Conservation (phyloP, 2,329 filamentous ascomycete genomes). For the Penicillium hordei region DNA sequence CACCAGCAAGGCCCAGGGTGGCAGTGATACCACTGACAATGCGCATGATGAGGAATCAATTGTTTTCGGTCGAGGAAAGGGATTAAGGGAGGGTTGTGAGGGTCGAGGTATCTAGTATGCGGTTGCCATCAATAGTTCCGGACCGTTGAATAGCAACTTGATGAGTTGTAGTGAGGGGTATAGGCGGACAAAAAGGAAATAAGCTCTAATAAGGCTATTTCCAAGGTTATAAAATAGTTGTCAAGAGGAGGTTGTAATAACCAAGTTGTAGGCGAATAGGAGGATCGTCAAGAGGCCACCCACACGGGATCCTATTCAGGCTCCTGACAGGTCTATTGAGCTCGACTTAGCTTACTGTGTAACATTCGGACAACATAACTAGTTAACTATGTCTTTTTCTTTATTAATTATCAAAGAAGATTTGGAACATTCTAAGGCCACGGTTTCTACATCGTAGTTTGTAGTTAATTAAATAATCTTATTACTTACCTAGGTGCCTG, state of each 20-base stretch:
- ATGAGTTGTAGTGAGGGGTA: neutral
- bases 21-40: slow-evolving; percentile 49
- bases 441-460: neutral
- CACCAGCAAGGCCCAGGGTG: slow-evolving; percentile 40
- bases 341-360: neutral
- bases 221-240: neutral
- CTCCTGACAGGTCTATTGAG: neutral
- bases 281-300: slow-evolving; percentile 13
- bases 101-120: neutral
- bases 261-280: slow-evolving; percentile 11
- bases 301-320: slow-evolving; percentile 10
- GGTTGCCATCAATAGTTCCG: slow-evolving; percentile 24
- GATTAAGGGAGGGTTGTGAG: neutral
- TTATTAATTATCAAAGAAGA: neutral
- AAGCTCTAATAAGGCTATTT: neutral
- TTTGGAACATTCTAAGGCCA: neutral
- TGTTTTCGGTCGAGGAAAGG: neutral
- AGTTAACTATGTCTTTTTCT: neutral
- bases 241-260: slow-evolving; percentile 1
- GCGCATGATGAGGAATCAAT: slow-evolving; percentile 20
- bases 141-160: slow-evolving; percentile 4
- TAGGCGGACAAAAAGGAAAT: neutral
- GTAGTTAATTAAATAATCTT: too few species aligned
- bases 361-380: too few species aligned
- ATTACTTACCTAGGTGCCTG: neutral